Percentiles rank a stretch among this genome's conserved stretches.
These are phyloP conservation scores for Microbotryum violaceum DNA, from an alignment of 1,284 basidiomycete species.

Conservation along the genomic window DNA sequence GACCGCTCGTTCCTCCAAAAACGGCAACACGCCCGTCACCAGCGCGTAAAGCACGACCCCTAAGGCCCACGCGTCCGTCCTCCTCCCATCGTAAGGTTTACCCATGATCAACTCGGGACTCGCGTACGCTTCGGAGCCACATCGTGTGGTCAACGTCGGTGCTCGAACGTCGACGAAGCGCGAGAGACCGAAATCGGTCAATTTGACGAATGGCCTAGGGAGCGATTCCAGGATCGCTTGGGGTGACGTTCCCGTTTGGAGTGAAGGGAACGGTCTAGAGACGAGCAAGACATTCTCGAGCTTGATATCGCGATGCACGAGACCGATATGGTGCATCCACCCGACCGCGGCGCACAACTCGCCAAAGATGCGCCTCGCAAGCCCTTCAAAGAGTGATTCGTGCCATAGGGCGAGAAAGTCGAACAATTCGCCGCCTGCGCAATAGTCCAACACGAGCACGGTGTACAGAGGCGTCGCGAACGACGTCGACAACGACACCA, in stretches of 20 bases:
- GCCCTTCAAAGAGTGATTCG: slow-evolving; percentile 51
- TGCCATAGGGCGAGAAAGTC: slow-evolving; percentile 61
- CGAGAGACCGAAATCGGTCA: slow-evolving; percentile 85
- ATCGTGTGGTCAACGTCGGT: slow-evolving; percentile 72
- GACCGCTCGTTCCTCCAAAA: slow-evolving; percentile 43
- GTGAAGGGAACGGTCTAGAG: slow-evolving; percentile 42
- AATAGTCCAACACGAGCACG: slow-evolving; percentile 69
- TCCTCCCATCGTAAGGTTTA: slow-evolving; percentile 68
- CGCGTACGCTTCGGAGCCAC: slow-evolving; percentile 84
- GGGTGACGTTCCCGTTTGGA: slow-evolving; percentile 33
- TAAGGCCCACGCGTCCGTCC: slow-evolving; percentile 83
- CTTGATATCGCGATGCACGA: slow-evolving; percentile 90
- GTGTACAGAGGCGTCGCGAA: slow-evolving; percentile 69
- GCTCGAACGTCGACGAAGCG: slow-evolving; percentile 67
- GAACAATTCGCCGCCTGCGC: slow-evolving; percentile 77
- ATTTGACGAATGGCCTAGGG: slow-evolving; percentile 62
- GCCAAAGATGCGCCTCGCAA: slow-evolving; percentile 65
- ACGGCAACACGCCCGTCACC: slow-evolving; percentile 56
- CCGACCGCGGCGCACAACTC: slow-evolving; percentile 73
- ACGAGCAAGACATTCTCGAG: slow-evolving; percentile 70
- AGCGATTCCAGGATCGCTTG: slow-evolving; percentile 44
- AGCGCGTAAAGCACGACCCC: slow-evolving; percentile 76
- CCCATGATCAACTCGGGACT: slow-evolving; percentile 82
- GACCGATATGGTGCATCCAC: slow-evolving; percentile 80
- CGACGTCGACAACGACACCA: slow-evolving; percentile 64